phyloP scores from a whole-genome alignment of 306 rosid genomes.

The Delonix regia region DNA sequence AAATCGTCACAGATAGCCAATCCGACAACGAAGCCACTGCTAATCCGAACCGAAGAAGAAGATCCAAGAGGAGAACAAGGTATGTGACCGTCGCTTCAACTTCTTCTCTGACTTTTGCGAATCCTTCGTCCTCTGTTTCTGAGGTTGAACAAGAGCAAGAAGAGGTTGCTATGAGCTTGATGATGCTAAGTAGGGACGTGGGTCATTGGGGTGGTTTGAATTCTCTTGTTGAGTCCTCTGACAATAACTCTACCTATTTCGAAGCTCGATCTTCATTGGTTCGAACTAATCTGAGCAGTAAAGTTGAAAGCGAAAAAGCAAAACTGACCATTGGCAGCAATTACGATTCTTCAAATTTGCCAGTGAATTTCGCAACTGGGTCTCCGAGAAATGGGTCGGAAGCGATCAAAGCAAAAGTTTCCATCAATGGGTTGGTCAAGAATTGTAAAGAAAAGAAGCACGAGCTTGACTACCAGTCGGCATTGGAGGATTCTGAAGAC shows the following conservation, averaged over 20 bases:
- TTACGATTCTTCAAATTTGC: neutral
- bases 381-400: too few relatives aligned
- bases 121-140: constrained; percentile 62
- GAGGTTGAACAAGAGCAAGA: constrained; percentile 84
- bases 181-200: constrained; percentile 80
- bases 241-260: constrained; percentile 54
- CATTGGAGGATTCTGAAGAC: constrained; percentile 44
- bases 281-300: constrained; percentile 37
- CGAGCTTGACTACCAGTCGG: constrained; percentile 35
- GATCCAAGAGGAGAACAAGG: constrained; percentile 74
- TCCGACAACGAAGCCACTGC: constrained; percentile 70
- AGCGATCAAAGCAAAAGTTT: constrained; percentile 34
- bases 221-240: constrained; percentile 64
- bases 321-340: neutral
- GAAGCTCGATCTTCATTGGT: constrained; percentile 50
- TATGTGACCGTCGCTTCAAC: constrained; percentile 42
- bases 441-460: constrained; percentile 34
- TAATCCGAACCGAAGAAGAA: constrained; percentile 52
- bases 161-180: constrained; percentile 88
- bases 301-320: constrained; percentile 22
- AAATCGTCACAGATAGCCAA: constrained; percentile 59
- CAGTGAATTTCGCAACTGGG: constrained; percentile 25
- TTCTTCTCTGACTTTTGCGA: constrained; percentile 48
- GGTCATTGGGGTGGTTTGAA: constrained; percentile 59
- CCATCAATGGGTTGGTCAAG: constrained; percentile 39